Conservation (phyloP, 2,329 filamentous ascomycete species). For the Fusarium xyrophilum region DNA sequence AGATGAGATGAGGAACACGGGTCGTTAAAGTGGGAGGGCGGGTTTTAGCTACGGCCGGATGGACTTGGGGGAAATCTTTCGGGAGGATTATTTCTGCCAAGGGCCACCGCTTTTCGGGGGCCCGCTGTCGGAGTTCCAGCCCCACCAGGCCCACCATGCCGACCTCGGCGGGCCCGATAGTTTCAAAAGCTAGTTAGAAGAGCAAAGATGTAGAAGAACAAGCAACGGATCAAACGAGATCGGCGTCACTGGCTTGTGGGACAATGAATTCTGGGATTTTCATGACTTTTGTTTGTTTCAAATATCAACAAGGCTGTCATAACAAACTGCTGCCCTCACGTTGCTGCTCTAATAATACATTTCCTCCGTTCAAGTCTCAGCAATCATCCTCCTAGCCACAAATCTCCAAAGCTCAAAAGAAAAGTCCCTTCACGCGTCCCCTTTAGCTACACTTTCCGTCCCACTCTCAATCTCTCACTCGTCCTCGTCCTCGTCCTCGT, state of each 20-base stretch:
- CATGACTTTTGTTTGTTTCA: neutral
- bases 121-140: slow-evolving; percentile 25
- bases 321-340: slow-evolving; percentile 1
- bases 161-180: slow-evolving; percentile 5
- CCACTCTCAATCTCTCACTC: neutral
- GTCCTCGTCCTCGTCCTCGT: neutral
- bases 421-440: neutral
- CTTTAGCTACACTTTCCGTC: neutral
- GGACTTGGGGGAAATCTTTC: slow-evolving; percentile 33
- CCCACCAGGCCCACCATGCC: slow-evolving; percentile 40
- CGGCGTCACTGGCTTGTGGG: neutral
- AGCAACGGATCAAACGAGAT: neutral
- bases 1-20: neutral
- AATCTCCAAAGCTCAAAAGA: neutral
- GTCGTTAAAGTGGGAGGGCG: slow-evolving; percentile 20
- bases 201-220: neutral
- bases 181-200: neutral
- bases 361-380: slow-evolving; percentile 3
- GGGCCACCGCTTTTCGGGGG: slow-evolving; percentile 45
- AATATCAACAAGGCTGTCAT: neutral
- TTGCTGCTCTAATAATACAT: slow-evolving; percentile 8
- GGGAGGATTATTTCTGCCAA: slow-evolving; percentile 51
- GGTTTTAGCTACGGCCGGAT: slow-evolving; percentile 29
- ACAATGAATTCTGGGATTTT: neutral
- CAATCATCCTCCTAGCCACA: slow-evolving; percentile 7